Percentiles rank a stretch among this genome's conserved stretches.
Evolutionary conservation across 306 rosid species (phyloP).

Genomic region (Hippophae rhamnoides): DNA sequence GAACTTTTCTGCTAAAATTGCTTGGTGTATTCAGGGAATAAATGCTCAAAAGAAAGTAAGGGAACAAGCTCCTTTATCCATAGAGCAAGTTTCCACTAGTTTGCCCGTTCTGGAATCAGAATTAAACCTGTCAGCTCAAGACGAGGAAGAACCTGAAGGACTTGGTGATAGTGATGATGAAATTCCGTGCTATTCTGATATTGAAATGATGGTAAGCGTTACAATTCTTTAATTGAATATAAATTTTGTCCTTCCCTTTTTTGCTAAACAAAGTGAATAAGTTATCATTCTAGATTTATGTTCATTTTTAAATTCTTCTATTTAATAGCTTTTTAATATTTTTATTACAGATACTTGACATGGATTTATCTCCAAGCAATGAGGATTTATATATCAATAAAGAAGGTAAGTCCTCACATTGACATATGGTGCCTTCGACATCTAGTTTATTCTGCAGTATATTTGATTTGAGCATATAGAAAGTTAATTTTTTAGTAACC

Average conservation of each 20-base stretch:
- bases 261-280: too few relatives aligned
- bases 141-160: constrained; percentile 36
- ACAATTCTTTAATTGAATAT: constrained; percentile 7
- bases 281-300: background rate
- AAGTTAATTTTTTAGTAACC: too few relatives aligned
- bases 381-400: constrained; percentile 34
- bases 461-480: too few relatives aligned
- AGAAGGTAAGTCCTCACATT: constrained; percentile 49
- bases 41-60: constrained; percentile 25
- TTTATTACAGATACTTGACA: constrained; percentile 64
- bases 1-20: constrained; percentile 18
- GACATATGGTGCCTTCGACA: constrained; percentile 7
- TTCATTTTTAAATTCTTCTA: constrained; percentile 11
- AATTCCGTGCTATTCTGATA: constrained; percentile 60
- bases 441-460: constrained; percentile 6
- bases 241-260: background rate
- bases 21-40: constrained; percentile 39
- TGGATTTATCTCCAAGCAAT: constrained; percentile 67
- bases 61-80: constrained; percentile 22
- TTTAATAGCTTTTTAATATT: constrained; percentile 12
- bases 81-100: constrained; percentile 21
- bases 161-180: constrained; percentile 12
- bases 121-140: constrained; percentile 22
- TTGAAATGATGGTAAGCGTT: constrained; percentile 54
- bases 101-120: constrained; percentile 24